Base-by-base conservation (phyloP, 352 stramenopile genomes). In the Phytophthora nicotianae region DNA sequence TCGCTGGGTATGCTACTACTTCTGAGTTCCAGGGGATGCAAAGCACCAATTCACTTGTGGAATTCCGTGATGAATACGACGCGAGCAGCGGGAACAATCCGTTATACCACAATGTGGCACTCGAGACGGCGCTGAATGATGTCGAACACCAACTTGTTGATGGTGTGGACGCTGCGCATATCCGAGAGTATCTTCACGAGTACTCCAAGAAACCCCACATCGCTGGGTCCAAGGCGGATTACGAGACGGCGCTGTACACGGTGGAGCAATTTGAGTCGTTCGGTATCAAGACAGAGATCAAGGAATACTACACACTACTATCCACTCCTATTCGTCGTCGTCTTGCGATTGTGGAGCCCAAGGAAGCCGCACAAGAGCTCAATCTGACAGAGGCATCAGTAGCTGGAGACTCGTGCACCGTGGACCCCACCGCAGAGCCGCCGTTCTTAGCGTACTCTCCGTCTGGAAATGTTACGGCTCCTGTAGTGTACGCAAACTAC, bases 401-500 rank as follows among this genome's bases (percentile, higher is more conserved):
- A 5, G 62, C 58, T n/a, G 80, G 84, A n/a, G 84, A 92, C 40
- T 49, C 81, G 14, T 81, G 93, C 38, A 79, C 62, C 33, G 86
- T 42, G 61, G 72, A 56, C 52, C 57, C 65, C 59, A 72, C 70
- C 52, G 86, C 69, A 58, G 73, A 79, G 68, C 89, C 75, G 66
- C 79, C 86, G 19, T 97, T 92, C 64, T 63, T 95, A 37, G 90
- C 83, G 13, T 97, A 97, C 64, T 70, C 81, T 13, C 73, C 83
- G 0, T 80, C 80, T 9, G 88, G 89, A 11, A 79, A 89, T 49
- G 75, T 93, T 23, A 83, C 70, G 11, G 68, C 62, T 8, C 65
- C 79, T 2, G 55, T 94, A 10, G 84, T 97, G 35, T 97, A 93
- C 63, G 89, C 77, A 37, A 97, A 97, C 70, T 92, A 93, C 47